Base-by-base conservation (phyloP, 2,329 filamentous ascomycete species). In the Elsinoe fawcettii region DNA sequence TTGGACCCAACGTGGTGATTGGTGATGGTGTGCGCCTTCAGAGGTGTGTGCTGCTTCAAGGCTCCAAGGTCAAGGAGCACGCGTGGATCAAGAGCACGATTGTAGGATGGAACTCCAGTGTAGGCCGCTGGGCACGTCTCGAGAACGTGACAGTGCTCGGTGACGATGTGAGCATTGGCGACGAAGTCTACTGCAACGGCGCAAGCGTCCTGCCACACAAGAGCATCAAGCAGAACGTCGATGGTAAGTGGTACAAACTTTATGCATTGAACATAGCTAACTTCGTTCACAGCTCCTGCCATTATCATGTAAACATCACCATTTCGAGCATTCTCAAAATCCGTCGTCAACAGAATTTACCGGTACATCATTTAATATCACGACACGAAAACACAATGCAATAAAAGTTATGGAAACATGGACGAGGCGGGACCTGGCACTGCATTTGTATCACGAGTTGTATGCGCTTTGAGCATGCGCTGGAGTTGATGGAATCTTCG, bases 41-140 rank as follows among this genome's bases (percentile, higher is more conserved):
- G 76, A 86, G 93, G 66, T 96, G 88, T 68, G 93, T 97, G 22
- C 76, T 99, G 58, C 81, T 99, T 63, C 82, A 86, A 61, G 88
- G 89, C 67, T 90, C 87, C 75, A 96, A 95, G 78, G 86, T 96
- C 75, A 96, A 96, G 82, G 93, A 99, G 71, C 92, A 99, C 73
- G 93, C 93, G 49, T 97, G 92, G 92, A 83, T 99, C 73, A 97
- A 97, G 84, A 95, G 88, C 71, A 93, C 92, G 67, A 97, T 99
- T 72, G 90, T 97, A 55, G 92, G 92, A 69, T 99, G 92, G 92
- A 96, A 96, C 81, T 95, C 90, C 78, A 87, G 84, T 34, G 90
- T 99, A 58, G 92, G 92, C 70, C 88, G 87, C 70, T 99, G 92
- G 92, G 92, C 92, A 59, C 87, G 92, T 64, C 79, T 97, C 63